Evolutionary conservation across 2,329 filamentous ascomycete genomes (phyloP), one percentile per base, ranked within the genome.

Genomic region (Venturia effusa): DNA sequence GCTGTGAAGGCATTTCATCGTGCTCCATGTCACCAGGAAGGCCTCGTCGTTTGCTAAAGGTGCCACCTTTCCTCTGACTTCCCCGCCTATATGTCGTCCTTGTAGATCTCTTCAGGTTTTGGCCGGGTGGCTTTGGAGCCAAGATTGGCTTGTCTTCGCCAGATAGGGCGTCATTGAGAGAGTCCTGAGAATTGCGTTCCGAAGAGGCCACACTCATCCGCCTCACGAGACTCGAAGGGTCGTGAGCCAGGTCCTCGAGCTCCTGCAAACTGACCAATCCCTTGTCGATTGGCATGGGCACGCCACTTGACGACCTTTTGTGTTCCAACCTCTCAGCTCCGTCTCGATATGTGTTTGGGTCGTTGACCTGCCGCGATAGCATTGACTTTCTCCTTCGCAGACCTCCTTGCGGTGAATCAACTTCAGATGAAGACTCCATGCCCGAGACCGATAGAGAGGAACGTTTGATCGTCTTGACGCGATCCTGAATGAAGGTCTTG

Each of bases 401-500:
- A 45, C 88, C 83, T 19, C 84, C 84, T 5, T 32, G 27, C 51
- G 37, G 27, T 41, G 8, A 24, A 51, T 22, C 40, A 19, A 8
- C 24, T 30, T 63, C 51, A 30, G 61, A 10, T 27, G 61, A 59
- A 24, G 43, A 51, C 1, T 45, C 34, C 19, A 39, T 30, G 15
- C 60, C 76, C 17, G 51, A 34, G 2, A 70, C 59, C 76, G 91
- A 30, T 88, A 88, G 0, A 22, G 92, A 96, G 69, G 90, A 85
- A 68, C 92, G 83, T 73, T 91, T 88, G 69, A 97, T 96, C 41
- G 90, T 88, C 69, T 96, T 89, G 15, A 97, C 90, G 71, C 92
- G 87, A 67, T 92, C 95, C 71, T 99, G 93, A 1, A 99, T 83
- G 69, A 97, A 99, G 0, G 88, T 93, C 75, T 96, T 97, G 80